Conservation (phyloP, 331 rosid species). For the Telfairia occidentalis region DNA sequence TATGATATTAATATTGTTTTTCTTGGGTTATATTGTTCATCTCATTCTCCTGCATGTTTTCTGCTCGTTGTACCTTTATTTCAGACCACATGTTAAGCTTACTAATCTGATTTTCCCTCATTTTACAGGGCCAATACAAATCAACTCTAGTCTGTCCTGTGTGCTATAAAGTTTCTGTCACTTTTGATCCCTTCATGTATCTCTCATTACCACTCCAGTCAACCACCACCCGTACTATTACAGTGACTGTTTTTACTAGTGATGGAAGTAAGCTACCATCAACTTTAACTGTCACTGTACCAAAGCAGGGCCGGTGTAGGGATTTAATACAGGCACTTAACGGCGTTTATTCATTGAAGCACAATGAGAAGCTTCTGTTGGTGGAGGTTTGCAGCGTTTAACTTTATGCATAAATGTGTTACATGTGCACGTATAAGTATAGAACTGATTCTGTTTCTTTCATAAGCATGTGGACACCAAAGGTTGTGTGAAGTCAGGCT, state of each 20-base stretch:
- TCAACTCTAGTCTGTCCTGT: conserved; percentile 95
- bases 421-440: neutral
- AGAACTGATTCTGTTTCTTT: neutral
- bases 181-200: conserved; percentile 98
- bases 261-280: conserved; percentile 73
- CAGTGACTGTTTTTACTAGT: conserved; percentile 62
- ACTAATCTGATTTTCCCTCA: conserved; percentile 4
- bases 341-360: conserved; percentile 77
- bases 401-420: neutral
- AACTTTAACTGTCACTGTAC: conserved; percentile 68
- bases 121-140: conserved; percentile 88
- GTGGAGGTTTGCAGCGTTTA: conserved; percentile 50
- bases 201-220: conserved; percentile 92
- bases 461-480: neutral
- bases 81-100: neutral
- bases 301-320: conserved; percentile 92
- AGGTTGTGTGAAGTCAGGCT: neutral
- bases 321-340: conserved; percentile 88
- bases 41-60: conserved; percentile 5
- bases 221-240: conserved; percentile 59
- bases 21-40: neutral
- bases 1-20: neutral
- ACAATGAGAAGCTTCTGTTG: conserved; percentile 60
- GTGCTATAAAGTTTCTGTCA: conserved; percentile 95
- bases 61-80: neutral